Evolutionary conservation across 441 rosid species (phyloP), one percentile per base, ranked within the genome.

Genomic region (Pelargonium citronellum): DNA sequence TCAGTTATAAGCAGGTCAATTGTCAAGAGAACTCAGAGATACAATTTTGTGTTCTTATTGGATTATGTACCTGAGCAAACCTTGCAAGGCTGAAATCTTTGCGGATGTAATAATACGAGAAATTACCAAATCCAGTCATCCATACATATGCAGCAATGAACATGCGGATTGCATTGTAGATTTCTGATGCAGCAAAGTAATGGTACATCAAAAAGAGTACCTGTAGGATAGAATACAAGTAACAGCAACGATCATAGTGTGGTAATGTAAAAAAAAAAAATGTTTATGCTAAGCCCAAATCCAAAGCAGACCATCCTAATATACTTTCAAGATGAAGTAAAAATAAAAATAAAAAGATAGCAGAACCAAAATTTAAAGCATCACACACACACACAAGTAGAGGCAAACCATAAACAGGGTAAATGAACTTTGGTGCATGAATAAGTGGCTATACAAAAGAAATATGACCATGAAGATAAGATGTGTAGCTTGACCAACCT

Each of bases 121-220:
- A 95, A 83, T 95, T 95, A 46, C 99, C 99, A 78, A 92, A 95
- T 69, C 99, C 98, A 66, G 99, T 95, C 98, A 95, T 88, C 97
- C 97, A 95, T 64, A 95, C 99, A 76, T 95, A 95, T 10, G 98
- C 98, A 67, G 98, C 99, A 74, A 95, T 95, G 75, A 95, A 89
- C 72, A 95, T 67, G 60, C 99, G 93, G 74, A 95, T 89, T 16
- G 99, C 96, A 53, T 92, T 95, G 79, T 95, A 91, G 68, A 92
- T 88, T 87, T 95, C 98, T 44, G 88, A 73, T 69, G 99, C 98
- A 74, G 98, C 97, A 83, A 95, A 92, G 79, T 95, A 95, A 80
- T 95, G 99, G 75, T 92, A 95, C 91, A 95, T 95, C 73, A 91
- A 81, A 83, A 95, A 92, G 15, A 95, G 77, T 79, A 95, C 98